Conservation (phyloP, 1,139 yeast genomes). For the Tardiomyces blankii region DNA sequence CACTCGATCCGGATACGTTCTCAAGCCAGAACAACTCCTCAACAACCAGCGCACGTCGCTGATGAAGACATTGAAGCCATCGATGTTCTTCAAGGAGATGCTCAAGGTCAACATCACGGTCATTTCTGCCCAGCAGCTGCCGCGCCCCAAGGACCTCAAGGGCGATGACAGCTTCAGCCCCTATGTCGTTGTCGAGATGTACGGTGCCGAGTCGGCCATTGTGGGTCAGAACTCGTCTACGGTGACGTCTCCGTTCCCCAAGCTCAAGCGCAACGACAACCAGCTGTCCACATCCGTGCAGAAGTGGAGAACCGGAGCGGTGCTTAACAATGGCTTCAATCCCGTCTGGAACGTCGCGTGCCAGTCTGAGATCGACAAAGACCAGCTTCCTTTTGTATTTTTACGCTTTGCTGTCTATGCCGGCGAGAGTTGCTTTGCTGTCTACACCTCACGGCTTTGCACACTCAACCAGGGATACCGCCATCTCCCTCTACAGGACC, state of each 20-base stretch:
- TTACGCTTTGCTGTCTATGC: conserved; percentile 39
- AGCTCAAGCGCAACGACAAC: not conserved
- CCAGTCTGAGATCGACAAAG: conserved; percentile 34
- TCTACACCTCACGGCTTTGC: conserved; percentile 34
- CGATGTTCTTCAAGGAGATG: not conserved
- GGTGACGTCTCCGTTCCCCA: not conserved
- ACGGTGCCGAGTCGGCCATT: conserved; percentile 7
- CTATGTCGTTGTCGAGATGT: conserved; percentile 40
- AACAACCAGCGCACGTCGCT: not conserved
- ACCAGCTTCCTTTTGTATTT: conserved; percentile 36
- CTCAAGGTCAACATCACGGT: conserved; percentile 21
- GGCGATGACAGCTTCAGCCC: conserved; percentile 41
- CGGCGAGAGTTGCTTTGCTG: conserved; percentile 46
- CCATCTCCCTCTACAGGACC: conserved; percentile 63
- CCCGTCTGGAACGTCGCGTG: conserved; percentile 59
- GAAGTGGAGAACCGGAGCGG: conserved; percentile 28
- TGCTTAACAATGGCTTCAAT: conserved; percentile 64
- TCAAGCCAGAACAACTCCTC: conserved; percentile 45
- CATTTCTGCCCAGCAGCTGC: conserved; percentile 79
- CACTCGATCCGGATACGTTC: conserved; percentile 56
- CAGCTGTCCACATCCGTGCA: conserved; percentile 1
- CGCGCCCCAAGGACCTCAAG: conserved; percentile 45
- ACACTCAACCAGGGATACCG: conserved; percentile 67
- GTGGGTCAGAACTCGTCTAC: not conserved
- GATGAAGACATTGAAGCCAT: not conserved